Conservation (phyloP, 345 rosid species). For the Iberis pinnata region DNA sequence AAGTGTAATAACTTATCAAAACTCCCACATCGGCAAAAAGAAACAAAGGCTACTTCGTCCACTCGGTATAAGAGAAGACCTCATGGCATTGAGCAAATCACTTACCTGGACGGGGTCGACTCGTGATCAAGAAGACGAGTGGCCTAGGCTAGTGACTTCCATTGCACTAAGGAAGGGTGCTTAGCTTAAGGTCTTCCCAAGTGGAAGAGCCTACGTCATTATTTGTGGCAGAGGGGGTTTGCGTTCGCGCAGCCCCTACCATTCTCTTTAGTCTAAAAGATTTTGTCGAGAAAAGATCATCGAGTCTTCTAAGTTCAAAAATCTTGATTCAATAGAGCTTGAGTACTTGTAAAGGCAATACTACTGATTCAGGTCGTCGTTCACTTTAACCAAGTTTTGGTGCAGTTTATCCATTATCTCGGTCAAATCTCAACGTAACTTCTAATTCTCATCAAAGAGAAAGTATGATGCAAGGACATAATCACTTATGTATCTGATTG, state of each 20-base stretch:
- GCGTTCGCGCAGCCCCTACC: constrained; percentile 58
- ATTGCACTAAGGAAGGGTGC: constrained; percentile 37
- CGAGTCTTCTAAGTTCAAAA: too few species aligned
- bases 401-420: too few species aligned
- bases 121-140: constrained; percentile 29
- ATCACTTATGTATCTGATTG: too few species aligned
- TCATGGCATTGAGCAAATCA: accelerated
- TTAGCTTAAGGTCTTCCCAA: constrained; percentile 37
- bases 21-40: constrained; percentile 20
- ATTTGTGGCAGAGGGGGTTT: constrained; percentile 51
- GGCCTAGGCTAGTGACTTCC: constrained; percentile 37
- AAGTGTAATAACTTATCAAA: background rate
- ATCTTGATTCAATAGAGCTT: too few species aligned
- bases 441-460: too few species aligned
- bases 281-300: too few species aligned
- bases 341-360: too few species aligned
- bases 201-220: constrained; percentile 62
- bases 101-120: constrained; percentile 43
- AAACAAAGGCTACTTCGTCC: background rate
- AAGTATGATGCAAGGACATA: too few species aligned
- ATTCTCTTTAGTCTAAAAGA: background rate
- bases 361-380: too few species aligned
- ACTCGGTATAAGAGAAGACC: background rate
- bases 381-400: too few species aligned
- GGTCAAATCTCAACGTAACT: too few species aligned